Evolutionary conservation across 2,329 filamentous ascomycete species (phyloP).

Genomic region (Neofusicoccum kwambonambiense): DNA sequence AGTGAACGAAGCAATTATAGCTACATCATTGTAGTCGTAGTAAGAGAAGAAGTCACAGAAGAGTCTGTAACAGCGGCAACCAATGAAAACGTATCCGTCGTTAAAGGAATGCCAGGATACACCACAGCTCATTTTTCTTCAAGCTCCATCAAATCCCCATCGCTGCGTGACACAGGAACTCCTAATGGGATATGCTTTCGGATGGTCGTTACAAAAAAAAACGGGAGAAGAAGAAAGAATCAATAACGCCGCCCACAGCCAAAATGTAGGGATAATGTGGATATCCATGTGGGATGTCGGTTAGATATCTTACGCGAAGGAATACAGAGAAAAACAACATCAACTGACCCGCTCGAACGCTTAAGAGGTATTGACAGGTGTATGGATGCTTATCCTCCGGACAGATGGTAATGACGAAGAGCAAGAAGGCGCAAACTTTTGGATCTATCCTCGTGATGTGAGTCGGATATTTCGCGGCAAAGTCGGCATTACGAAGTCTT

Average conservation of each 20-base stretch:
- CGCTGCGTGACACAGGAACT: neutral
- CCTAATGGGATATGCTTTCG: neutral
- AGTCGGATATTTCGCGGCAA: slow-evolving; percentile 26
- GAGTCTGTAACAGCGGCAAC: neutral
- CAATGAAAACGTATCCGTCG: neutral
- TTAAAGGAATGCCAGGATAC: neutral
- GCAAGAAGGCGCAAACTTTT: neutral
- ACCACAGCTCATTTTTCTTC: neutral
- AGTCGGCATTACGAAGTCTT: slow-evolving; percentile 39
- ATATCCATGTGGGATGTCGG: neutral
- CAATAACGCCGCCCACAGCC: neutral
- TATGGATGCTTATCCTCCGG: neutral
- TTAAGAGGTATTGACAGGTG: neutral
- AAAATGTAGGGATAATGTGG: neutral
- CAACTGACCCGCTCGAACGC: neutral
- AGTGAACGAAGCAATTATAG: neutral
- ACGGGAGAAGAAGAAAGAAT: neutral
- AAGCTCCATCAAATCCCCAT: neutral
- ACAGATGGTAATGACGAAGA: neutral
- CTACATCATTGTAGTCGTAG: neutral
- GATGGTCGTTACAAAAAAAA: neutral
- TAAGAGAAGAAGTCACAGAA: neutral
- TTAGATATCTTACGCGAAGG: slow-evolving; percentile 2
- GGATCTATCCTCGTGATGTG: slow-evolving; percentile 25
- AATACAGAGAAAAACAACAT: neutral